phyloP scores from a whole-genome alignment of 371 early-diverging fungal genomes.

The Zychaea mexicana region DNA sequence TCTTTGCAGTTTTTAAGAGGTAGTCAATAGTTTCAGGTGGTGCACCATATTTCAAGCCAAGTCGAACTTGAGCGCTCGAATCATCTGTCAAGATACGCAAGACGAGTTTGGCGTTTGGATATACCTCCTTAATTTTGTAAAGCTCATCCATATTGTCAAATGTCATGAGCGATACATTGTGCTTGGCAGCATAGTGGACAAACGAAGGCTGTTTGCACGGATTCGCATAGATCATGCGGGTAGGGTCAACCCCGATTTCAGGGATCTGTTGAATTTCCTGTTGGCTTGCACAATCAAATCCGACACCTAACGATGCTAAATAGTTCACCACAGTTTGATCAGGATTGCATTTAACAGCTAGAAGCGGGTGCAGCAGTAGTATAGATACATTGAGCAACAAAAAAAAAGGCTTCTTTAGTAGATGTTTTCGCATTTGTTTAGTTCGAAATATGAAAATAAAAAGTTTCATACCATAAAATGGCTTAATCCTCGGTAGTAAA shows the following conservation, averaged over 20 bases:
- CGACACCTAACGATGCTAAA: conserved; percentile 81
- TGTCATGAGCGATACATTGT: conserved; percentile 89
- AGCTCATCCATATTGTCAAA: conserved; percentile 98
- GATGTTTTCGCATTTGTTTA: too few species aligned
- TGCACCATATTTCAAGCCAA: conserved; percentile 97
- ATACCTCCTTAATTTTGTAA: conserved; percentile 81
- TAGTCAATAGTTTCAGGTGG: conserved; percentile 63
- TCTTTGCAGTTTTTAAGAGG: conserved; percentile 75
- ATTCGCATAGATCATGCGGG: conserved; percentile 93
- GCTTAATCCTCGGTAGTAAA: conserved; percentile 89
- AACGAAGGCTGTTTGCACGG: conserved; percentile 97
- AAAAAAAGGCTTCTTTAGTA: neutral
- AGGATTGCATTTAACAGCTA: conserved; percentile 96
- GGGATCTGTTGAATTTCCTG: conserved; percentile 87
- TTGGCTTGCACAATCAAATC: conserved; percentile 94
- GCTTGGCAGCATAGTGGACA: conserved; percentile 79
- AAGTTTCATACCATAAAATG: conserved; percentile 82
- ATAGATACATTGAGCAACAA: neutral
- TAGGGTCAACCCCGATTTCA: conserved; percentile 64
- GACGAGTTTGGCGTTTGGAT: conserved; percentile 85
- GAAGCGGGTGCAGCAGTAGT: neutral
- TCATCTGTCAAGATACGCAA: conserved; percentile 96
- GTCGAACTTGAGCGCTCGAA: conserved; percentile 85
- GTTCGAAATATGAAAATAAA: neutral
- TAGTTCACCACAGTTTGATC: conserved; percentile 85